Evolutionary conservation across 441 rosid genomes (phyloP), one percentile per base, ranked within the genome.

Genomic region (Dalechampia spathulata): DNA sequence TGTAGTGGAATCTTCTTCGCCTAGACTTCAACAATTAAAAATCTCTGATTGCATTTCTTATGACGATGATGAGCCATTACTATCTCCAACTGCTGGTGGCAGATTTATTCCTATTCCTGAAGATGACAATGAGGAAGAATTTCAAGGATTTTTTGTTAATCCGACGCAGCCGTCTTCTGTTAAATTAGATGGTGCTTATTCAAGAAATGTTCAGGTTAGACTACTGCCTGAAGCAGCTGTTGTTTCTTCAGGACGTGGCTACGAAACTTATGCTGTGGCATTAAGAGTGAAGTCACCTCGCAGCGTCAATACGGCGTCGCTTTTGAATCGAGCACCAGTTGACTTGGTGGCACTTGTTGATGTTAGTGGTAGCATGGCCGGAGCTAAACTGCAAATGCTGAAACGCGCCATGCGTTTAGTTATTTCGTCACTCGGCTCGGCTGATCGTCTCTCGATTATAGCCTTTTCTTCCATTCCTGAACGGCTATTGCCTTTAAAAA

Each of bases 291-390:
- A 78, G 52, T 83, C 92, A 0, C 95, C 90, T 2, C 72, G 63
- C n/a, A 21, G 56, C 37, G 28, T 63, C 52, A 55, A 52, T 42
- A 65, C 67, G 17, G 28, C 70, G 27, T 57, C 71, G 25, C 49
- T 60, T 48, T 55, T 71, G 63, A 75, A 78, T 51, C 73, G 96
- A 27, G 68, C 90, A 37, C 95, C 96, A 19, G 70, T 85, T 20
- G 98, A 90, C 70, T 60, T 90, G 66, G 88, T 90, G n/a, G 71
- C 95, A 2, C 92, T 90, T 9, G 58, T 90, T 16, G 96, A 90
- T 44, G 83, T 90, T 22, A 77, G 92, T 52, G 82, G 73, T 13
- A 63, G 75, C 51, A 73, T 81, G 77, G 46, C 49, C 37, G 85
- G 86, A 6, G 69, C 55, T 38, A 86, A 77, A 62, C 46, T 79